These are phyloP conservation scores for Musa troglodytarum DNA, from an alignment of 176 grass and related monocot species.

Conservation along the genomic window DNA sequence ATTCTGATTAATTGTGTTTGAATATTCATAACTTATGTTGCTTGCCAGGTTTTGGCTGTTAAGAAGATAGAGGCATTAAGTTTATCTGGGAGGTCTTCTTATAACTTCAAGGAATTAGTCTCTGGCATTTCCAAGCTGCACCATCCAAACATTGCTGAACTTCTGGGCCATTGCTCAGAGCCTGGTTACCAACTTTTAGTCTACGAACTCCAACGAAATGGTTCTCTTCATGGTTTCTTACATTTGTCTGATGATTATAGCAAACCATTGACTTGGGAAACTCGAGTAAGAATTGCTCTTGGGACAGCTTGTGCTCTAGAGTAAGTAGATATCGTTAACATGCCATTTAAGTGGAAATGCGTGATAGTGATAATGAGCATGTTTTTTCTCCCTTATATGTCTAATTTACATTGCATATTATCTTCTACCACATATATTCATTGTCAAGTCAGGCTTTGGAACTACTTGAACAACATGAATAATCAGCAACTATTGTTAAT, in stretches of 20 bases:
- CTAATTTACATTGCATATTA: not conserved
- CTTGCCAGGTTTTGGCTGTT: conserved; percentile 58
- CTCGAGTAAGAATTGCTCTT: conserved; percentile 75
- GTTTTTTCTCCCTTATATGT: not conserved
- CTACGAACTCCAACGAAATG: conserved; percentile 64
- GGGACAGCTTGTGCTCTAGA: conserved; percentile 84
- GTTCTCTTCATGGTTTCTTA: conserved; percentile 79
- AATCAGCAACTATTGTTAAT: not conserved
- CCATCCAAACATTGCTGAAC: conserved; percentile 57
- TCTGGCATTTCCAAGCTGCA: conserved; percentile 53
- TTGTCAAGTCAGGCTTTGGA: not conserved
- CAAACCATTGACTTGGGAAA: conserved; percentile 95
- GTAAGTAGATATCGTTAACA: conserved; percentile 44
- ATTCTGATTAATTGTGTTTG: not conserved
- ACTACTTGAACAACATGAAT: not conserved
- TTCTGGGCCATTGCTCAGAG: conserved; percentile 75
- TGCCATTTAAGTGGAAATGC: conserved; percentile 6
- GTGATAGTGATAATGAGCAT: not conserved
- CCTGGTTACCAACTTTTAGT: conserved; percentile 60
- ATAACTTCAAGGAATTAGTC: conserved; percentile 69
- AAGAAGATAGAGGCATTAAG: conserved; percentile 78
- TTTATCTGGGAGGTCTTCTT: conserved; percentile 50
- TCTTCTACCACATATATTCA: not conserved
- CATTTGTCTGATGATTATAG: conserved; percentile 95
- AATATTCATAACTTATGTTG: not conserved